Percentiles rank a stretch among this genome's conserved stretches.
Conservation (phyloP, 2,329 filamentous ascomycete genomes). For the Didymellaceae sp. region DNA sequence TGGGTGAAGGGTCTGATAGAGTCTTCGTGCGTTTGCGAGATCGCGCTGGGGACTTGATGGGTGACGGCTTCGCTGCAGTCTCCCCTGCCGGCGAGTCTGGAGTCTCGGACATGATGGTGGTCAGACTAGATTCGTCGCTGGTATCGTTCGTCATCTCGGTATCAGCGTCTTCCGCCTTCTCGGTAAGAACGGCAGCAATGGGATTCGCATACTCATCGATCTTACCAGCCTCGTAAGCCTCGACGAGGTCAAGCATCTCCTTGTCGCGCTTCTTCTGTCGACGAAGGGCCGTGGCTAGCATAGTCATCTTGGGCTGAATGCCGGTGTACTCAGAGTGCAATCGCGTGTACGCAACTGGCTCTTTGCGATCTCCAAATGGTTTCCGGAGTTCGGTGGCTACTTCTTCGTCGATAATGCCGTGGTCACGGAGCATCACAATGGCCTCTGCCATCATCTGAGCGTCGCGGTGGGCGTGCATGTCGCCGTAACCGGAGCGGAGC, state of each 20-base stretch:
- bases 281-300: slow-evolving; percentile 19
- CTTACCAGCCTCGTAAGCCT: slow-evolving; percentile 23
- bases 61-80: background rate
- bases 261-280: slow-evolving; percentile 20
- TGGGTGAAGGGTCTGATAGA: too few relatives aligned
- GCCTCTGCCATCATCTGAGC: slow-evolving; percentile 21
- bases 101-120: too few relatives aligned
- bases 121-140: too few relatives aligned
- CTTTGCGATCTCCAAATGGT: slow-evolving; percentile 16
- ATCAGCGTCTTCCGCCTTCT: background rate
- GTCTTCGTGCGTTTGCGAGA: too few relatives aligned
- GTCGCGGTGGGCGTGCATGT: slow-evolving; percentile 25
- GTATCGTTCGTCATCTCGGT: too few relatives aligned
- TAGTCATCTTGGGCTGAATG: background rate
- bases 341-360: slow-evolving; percentile 21
- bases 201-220: slow-evolving; percentile 29
- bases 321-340: slow-evolving; percentile 18
- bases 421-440: slow-evolving; percentile 5
- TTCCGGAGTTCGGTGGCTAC: slow-evolving; percentile 23
- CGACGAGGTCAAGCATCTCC: slow-evolving; percentile 21
- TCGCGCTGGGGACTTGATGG: too few relatives aligned
- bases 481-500: slow-evolving; percentile 25
- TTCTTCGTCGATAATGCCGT: slow-evolving; percentile 17
- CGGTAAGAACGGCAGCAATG: background rate
- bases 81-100: too few relatives aligned